These are phyloP conservation scores for Mollisiaceae sp. DNA, from an alignment of 2,329 filamentous ascomycete genomes.

Conservation along the genomic window DNA sequence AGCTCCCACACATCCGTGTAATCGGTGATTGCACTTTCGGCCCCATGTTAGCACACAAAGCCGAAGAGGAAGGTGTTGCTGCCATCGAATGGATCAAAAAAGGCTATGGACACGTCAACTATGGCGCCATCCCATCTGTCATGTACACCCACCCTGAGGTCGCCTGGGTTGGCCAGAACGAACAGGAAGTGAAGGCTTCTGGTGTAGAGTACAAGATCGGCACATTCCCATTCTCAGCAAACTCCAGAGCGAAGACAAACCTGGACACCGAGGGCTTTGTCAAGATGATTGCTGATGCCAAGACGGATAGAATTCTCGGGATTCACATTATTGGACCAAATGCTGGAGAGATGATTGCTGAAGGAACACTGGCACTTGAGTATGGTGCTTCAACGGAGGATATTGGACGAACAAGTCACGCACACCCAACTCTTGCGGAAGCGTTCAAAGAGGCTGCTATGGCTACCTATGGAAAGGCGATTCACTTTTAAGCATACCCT, in stretches of 20 bases:
- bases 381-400: constrained; percentile 97
- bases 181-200: constrained; percentile 90
- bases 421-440: constrained; percentile 85
- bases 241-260: constrained; percentile 99
- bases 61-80: constrained; percentile 95
- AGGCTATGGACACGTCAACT: constrained; percentile 98
- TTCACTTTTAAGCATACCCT: constrained; percentile 76
- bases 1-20: constrained; percentile 94
- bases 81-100: constrained; percentile 98
- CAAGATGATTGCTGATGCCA: constrained; percentile 94
- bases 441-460: constrained; percentile 99
- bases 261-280: constrained; percentile 93
- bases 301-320: constrained; percentile 94
- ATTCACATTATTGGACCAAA: constrained; percentile 96
- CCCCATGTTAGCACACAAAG: constrained; percentile 99
- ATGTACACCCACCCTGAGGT: constrained; percentile 99
- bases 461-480: constrained; percentile 93
- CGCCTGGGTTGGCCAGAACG: constrained; percentile 97
- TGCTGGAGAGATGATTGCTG: constrained; percentile 99
- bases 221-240: constrained; percentile 96
- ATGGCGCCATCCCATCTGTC: constrained; percentile 94
- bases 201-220: constrained; percentile 93
- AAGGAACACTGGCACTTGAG: constrained; percentile 92
- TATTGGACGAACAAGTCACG: constrained; percentile 92
- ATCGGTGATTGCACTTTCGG: constrained; percentile 97